phyloP scores from a whole-genome alignment of 108 stramenopile genomes.

The Cyclotella choctawhatcheeana region DNA sequence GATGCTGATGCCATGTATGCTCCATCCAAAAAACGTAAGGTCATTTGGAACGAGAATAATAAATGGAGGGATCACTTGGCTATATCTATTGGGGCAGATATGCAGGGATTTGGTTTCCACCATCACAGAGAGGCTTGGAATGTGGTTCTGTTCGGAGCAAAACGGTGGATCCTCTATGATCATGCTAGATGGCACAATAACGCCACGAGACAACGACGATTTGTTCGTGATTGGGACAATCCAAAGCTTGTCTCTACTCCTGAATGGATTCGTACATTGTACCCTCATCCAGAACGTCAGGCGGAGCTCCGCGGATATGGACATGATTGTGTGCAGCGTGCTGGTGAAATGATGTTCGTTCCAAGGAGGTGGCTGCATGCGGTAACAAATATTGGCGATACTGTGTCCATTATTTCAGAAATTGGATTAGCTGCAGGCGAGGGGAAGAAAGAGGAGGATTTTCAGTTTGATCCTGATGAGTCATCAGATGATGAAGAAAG shows the following conservation, averaged over 20 bases:
- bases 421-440: slow-evolving; percentile 45
- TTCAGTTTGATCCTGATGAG: slow-evolving; percentile 32
- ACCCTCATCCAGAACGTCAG: slow-evolving; percentile 39
- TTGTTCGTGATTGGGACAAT: slow-evolving; percentile 30
- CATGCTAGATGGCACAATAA: slow-evolving; percentile 34
- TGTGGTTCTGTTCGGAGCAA: slow-evolving; percentile 44
- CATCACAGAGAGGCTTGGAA: slow-evolving; percentile 52
- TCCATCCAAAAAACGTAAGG: slow-evolving; percentile 29
- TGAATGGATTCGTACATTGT: slow-evolving; percentile 42
- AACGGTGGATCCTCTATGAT: slow-evolving; percentile 50
- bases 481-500: slow-evolving; percentile 30
- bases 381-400: slow-evolving; percentile 51
- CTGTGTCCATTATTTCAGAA: slow-evolving; percentile 38
- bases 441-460: slow-evolving; percentile 44
- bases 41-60: slow-evolving; percentile 17
- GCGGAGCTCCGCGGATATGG: slow-evolving; percentile 42
- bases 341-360: slow-evolving; percentile 47
- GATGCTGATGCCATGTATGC: slow-evolving; percentile 18
- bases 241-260: slow-evolving; percentile 11
- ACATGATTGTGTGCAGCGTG: slow-evolving; percentile 49
- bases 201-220: slow-evolving; percentile 23
- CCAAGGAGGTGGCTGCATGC: slow-evolving; percentile 49
- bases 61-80: slow-evolving; percentile 48
- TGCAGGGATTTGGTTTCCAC: slow-evolving; percentile 47
- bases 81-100: slow-evolving; percentile 46